Conservation (phyloP, 177 flowering plant species). For the Vitis hybrid region DNA sequence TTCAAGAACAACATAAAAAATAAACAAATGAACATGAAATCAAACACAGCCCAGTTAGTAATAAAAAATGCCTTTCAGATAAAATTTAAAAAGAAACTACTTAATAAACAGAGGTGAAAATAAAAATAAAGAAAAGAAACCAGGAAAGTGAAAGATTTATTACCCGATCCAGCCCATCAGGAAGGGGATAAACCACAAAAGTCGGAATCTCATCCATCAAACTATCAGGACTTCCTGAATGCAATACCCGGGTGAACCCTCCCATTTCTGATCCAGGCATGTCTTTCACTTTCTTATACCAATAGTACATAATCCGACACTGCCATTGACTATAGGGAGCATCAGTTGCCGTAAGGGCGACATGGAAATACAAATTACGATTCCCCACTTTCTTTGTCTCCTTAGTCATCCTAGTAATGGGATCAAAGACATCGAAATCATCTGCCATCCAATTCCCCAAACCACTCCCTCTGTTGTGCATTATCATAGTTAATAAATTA, state of each 20-base stretch:
- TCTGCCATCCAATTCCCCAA: constrained; percentile 18
- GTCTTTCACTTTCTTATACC: constrained; percentile 83
- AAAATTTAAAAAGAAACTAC: too few species aligned
- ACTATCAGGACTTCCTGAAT: constrained; percentile 78
- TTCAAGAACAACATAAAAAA: too few species aligned
- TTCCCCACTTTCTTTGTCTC: constrained; percentile 25
- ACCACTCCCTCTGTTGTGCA: constrained; percentile 32
- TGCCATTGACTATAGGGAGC: constrained; percentile 94
- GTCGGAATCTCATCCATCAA: constrained; percentile 97
- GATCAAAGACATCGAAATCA: constrained; percentile 41
- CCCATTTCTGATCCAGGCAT: constrained; percentile 97
- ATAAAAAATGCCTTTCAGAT: too few species aligned
- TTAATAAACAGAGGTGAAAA: not conserved
- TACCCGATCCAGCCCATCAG: constrained; percentile 78
- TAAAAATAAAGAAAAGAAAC: not conserved
- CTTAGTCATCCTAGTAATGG: constrained; percentile 61
- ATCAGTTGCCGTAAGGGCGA: constrained; percentile 88
- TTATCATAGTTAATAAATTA: constrained; percentile 52
- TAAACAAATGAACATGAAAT: too few species aligned
- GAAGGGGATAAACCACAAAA: constrained; percentile 88
- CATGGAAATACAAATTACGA: constrained; percentile 53
- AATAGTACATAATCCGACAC: constrained; percentile 94
- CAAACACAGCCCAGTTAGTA: too few species aligned
- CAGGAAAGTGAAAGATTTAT: constrained; percentile 12
- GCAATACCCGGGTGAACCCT: constrained; percentile 91